Evolutionary conservation across 345 rosid species (phyloP), one percentile per base, ranked within the genome.

Genomic region (Citrus unshiu): DNA sequence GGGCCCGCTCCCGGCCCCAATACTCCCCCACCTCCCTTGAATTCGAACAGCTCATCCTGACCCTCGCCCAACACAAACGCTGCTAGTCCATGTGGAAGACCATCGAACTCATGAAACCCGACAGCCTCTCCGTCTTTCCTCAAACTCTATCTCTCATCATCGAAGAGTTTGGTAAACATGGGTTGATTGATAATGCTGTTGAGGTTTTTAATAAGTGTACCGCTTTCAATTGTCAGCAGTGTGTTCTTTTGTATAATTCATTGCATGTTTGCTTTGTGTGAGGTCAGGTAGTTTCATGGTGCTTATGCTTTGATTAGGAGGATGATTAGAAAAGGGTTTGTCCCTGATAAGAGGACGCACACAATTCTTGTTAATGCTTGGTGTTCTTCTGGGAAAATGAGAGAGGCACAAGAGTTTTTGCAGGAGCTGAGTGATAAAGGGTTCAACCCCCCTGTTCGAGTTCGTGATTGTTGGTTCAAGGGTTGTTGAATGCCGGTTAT

Each of bases 391-490:
- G 98, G 99, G 59, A 93, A 95, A 80, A 81, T 93, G 87, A 86
- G 77, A n/a, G 98, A 95, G 78, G 98, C 97, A 0, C 90, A 88
- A 64, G 93, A 82, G 61, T 93, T 95, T 83, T 83, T 95, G 60
- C 87, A 92, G 73, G 98, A 93, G 69, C 91, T 95, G 98, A 95
- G 97, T 29, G 72, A 85, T 64, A 91, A 86, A 79, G 99, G 98
- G 78, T 91, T 91, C 79, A 92, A 91, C 73, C 97, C 97, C n/a
- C 93, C 95, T 0, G 96, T 90, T 56, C 82, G 98, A 84, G 96
- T 96, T 3, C 89, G 97, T 72, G 99, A 95, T 84, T 95, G 81
- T 85, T 94, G 34, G 84, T 95, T 57, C 97, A 93, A 83, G 99
- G 97, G 46, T 40, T 95, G 86, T 72, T 94, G 80, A 92, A 87